Conservation (phyloP, 106 monocot genomes). For the Dendrobium nobile region DNA sequence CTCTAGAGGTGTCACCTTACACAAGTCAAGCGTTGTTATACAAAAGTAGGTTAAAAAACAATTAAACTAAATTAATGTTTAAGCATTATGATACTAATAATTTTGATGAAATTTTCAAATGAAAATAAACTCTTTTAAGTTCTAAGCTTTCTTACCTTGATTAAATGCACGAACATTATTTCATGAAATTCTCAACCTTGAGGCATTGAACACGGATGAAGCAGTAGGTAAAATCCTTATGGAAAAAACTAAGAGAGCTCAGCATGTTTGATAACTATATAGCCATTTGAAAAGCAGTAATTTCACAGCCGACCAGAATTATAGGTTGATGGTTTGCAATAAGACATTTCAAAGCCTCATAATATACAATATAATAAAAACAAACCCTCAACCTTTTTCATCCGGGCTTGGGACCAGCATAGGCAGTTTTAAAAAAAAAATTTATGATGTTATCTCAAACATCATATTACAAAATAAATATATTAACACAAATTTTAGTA, state of each 20-base stretch:
- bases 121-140: background rate
- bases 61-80: background rate
- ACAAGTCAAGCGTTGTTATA: background rate
- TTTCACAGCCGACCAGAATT: background rate
- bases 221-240: constrained; percentile 80
- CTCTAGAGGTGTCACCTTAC: constrained; percentile 30
- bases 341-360: too few species aligned
- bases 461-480: too few species aligned
- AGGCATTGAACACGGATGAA: constrained; percentile 44
- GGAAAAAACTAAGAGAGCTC: constrained; percentile 56
- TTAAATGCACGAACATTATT: constrained; percentile 69
- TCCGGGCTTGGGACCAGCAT: too few species aligned
- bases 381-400: too few species aligned
- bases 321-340: background rate
- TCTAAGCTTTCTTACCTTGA: constrained; percentile 35
- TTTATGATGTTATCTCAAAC: too few species aligned
- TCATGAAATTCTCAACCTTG: constrained; percentile 51
- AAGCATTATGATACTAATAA: background rate
- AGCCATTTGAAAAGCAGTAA: background rate
- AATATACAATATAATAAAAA: too few species aligned
- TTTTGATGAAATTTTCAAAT: background rate
- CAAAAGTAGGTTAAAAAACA: background rate
- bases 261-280: constrained; percentile 31
- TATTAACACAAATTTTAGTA: too few species aligned
- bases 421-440: too few species aligned